Base-by-base conservation (phyloP, 805 yeast species). In the Zygosaccharomyces pseudorouxii region DNA sequence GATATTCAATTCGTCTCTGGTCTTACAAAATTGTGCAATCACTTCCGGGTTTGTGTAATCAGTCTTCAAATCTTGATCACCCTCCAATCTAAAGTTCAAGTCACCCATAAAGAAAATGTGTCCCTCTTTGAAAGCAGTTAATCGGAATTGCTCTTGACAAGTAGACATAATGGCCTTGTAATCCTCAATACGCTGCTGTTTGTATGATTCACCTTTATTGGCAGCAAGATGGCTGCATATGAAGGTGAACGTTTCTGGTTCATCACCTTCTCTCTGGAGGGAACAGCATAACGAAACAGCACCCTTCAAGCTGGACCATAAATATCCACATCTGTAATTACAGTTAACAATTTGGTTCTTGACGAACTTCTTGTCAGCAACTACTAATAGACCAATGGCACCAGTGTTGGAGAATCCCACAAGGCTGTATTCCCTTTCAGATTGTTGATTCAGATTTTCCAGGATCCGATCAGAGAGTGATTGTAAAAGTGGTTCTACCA, bases 21-120 rank as follows among this genome's bases (percentile, higher is more conserved):
- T 64, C 59, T 49, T 59, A 63, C 54, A 64, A 42, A 49, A 42
- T 1, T 47, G 49, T 3, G 35, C 51, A 4, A 55, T 49, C 2
- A 51, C 43, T 9, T 43, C 48, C 7, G 49, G 42, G 18, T 54
- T 54, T 8, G 53, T 46, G 31, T 46, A 55, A 44, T 56, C 56
- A 2, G 53, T 47, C 10, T 30, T 55, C 47, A 47, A 39, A 10
- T 47, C 52, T 35, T 54, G 49, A 40, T 51, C 50, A 5, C 60
- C 55, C 10, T 60, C 64, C 6, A 84, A 76, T 38, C 98, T 72
- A 64, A 86, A 90, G 62, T 90, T 90, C 57, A 90, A 70, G 65
- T 90, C 98, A 0, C 98, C 98, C 74, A 87, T 68, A 45, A 89
- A 64, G 58, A 89, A 84, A 4, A 82, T 67, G 60, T 86, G 95